Conservation (phyloP, 495 filamentous ascomycete genomes). For the Pyrenopolyporus hunteri region DNA sequence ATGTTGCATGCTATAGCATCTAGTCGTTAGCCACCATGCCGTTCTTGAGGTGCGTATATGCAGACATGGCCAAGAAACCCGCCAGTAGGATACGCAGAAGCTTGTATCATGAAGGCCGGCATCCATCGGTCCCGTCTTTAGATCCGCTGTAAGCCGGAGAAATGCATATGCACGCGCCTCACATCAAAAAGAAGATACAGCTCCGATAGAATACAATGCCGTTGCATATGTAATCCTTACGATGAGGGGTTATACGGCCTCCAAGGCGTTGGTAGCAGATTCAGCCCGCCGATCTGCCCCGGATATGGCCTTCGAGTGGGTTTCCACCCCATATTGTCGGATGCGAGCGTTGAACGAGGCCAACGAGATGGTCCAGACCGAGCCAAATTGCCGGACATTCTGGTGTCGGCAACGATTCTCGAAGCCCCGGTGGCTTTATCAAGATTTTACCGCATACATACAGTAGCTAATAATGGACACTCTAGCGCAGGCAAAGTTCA, state of each 20-base stretch:
- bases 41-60: background rate
- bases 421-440: background rate
- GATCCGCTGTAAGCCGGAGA: slow-evolving; percentile 14
- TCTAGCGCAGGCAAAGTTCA: slow-evolving; percentile 2
- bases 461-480: background rate
- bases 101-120: slow-evolving; percentile 12
- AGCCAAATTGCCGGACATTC: background rate
- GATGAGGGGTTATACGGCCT: slow-evolving; percentile 27
- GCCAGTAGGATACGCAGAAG: slow-evolving; percentile 11
- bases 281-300: slow-evolving; percentile 31
- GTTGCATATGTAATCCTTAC: slow-evolving; percentile 9
- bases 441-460: background rate
- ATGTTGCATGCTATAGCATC: too few relatives aligned
- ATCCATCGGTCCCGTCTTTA: slow-evolving; percentile 11
- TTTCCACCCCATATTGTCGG: slow-evolving; percentile 25
- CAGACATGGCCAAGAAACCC: slow-evolving; percentile 4
- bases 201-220: background rate
- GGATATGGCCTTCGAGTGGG: slow-evolving; percentile 18
- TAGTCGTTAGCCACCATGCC: too few relatives aligned
- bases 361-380: slow-evolving; percentile 30
- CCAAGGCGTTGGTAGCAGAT: slow-evolving; percentile 17
- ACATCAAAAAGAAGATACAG: slow-evolving; percentile 9
- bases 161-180: slow-evolving; percentile 28
- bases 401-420: slow-evolving; percentile 11
- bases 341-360: slow-evolving; percentile 15